Conservation (phyloP, 495 filamentous ascomycete genomes). For the Platismatia glauca region DNA sequence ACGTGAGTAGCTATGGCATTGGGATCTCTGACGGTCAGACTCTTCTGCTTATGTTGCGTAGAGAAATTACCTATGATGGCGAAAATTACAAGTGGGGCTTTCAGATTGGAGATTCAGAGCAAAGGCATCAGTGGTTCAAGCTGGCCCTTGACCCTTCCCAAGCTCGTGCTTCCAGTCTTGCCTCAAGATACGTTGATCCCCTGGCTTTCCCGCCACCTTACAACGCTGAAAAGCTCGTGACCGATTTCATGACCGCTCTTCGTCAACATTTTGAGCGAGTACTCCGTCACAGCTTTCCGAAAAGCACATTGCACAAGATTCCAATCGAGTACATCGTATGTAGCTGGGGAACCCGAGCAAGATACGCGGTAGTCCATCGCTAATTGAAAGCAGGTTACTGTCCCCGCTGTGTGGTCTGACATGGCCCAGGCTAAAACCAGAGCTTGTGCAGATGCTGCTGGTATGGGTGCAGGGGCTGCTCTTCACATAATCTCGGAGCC, state of each 20-base stretch:
- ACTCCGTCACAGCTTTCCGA: slow-evolving; percentile 42
- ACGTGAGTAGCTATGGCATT: slow-evolving; percentile 16
- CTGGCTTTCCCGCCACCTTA: slow-evolving; percentile 25
- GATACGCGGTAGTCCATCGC: too few species aligned
- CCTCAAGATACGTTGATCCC: slow-evolving; percentile 13
- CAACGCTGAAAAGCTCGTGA: slow-evolving; percentile 51
- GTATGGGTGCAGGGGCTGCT: slow-evolving; percentile 49
- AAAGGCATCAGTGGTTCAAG: slow-evolving; percentile 47
- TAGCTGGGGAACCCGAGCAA: neutral
- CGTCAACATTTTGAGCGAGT: slow-evolving; percentile 24
- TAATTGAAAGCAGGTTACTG: slow-evolving; percentile 33
- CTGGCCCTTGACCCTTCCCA: slow-evolving; percentile 33
- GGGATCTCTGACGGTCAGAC: neutral
- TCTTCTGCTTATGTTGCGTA: neutral
- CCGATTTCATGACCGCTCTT: slow-evolving; percentile 52
- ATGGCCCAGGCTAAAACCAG: slow-evolving; percentile 60
- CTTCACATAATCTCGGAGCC: slow-evolving; percentile 67
- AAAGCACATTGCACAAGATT: slow-evolving; percentile 51
- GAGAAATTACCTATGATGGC: slow-evolving; percentile 32
- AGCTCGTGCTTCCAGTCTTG: neutral
- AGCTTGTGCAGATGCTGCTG: slow-evolving; percentile 55
- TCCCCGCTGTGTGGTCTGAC: slow-evolving; percentile 64
- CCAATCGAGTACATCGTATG: slow-evolving; percentile 51
- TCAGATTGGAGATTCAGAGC: slow-evolving; percentile 33
- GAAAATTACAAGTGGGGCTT: slow-evolving; percentile 41